A percentile compares a stretch with the other conserved stretches of the same genome.
Evolutionary conservation across 139 green algal species (phyloP).

Genomic region (Micractinium sp.): DNA sequence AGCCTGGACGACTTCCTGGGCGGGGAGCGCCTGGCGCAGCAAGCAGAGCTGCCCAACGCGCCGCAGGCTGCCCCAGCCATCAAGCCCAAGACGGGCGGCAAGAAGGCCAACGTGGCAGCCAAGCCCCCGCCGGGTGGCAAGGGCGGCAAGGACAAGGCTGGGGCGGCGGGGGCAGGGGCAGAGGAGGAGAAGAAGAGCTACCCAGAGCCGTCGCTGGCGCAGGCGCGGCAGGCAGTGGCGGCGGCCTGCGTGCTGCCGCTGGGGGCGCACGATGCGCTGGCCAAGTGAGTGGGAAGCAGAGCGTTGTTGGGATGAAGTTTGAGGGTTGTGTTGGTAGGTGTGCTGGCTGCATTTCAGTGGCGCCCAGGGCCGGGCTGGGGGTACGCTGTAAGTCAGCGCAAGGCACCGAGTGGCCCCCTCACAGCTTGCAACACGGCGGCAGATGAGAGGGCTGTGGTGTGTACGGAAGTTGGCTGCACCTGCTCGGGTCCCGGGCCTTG

Average conservation of each 20-base stretch:
- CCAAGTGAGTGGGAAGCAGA: conserved; percentile 3
- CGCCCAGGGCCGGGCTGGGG: too few relatives aligned
- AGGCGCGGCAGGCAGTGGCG: conserved; percentile 78
- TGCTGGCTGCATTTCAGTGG: too few relatives aligned
- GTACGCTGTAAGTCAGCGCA: too few relatives aligned
- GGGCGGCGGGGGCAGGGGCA: conserved; percentile 18
- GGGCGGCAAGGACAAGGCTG: background rate
- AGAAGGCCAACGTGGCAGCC: conserved; percentile 39
- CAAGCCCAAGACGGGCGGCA: conserved; percentile 22
- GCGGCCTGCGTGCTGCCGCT: conserved; percentile 86
- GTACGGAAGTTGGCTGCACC: too few relatives aligned
- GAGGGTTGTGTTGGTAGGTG: too few relatives aligned
- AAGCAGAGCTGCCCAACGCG: background rate
- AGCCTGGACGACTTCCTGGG: conserved; percentile 79
- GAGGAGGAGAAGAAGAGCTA: background rate
- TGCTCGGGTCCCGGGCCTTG: too few relatives aligned
- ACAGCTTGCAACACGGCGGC: too few relatives aligned
- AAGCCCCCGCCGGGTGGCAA: background rate
- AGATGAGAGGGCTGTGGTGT: too few relatives aligned
- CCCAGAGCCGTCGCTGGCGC: conserved; percentile 75
- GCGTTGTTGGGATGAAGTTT: too few relatives aligned
- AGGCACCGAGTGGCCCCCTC: too few relatives aligned
- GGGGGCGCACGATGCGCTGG: conserved; percentile 40
- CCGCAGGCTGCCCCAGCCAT: background rate
- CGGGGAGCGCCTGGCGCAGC: background rate